These are phyloP conservation scores for Hypholoma fasciculare DNA, from an alignment of 768 basidiomycete genomes.

Conservation along the genomic window DNA sequence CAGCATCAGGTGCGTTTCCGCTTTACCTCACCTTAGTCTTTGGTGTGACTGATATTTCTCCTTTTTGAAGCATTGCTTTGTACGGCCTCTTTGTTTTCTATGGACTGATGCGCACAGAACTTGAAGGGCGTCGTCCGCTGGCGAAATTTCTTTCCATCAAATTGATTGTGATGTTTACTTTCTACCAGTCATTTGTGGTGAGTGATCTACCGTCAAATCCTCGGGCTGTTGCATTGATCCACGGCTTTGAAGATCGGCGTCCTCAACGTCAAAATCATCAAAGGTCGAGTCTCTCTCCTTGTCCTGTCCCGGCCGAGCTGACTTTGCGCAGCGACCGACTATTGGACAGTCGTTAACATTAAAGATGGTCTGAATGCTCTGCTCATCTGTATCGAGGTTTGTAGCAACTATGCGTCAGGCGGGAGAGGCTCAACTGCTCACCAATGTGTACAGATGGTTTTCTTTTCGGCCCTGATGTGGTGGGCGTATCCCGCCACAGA, in stretches of 20 bases:
- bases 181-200: slow-evolving; percentile 82
- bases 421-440: neutral
- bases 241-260: slow-evolving; percentile 49
- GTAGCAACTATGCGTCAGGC: slow-evolving; percentile 2
- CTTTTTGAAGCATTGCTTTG: slow-evolving; percentile 63
- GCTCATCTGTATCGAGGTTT: slow-evolving; percentile 80
- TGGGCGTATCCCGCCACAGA: slow-evolving; percentile 81
- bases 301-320: neutral
- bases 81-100: slow-evolving; percentile 88
- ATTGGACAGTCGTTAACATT: slow-evolving; percentile 57
- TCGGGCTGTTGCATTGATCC: neutral
- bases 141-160: slow-evolving; percentile 90
- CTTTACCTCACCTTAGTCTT: neutral
- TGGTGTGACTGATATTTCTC: neutral
- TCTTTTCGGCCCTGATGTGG: slow-evolving; percentile 76
- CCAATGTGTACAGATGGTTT: slow-evolving; percentile 63
- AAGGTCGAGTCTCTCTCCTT: slow-evolving; percentile 35
- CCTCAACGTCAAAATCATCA: slow-evolving; percentile 67
- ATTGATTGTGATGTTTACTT: slow-evolving; percentile 84
- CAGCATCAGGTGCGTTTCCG: slow-evolving; percentile 68
- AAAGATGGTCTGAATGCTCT: slow-evolving; percentile 76
- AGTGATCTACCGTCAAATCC: slow-evolving; percentile 22
- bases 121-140: slow-evolving; percentile 73
- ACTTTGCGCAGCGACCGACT: slow-evolving; percentile 54
- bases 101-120: slow-evolving; percentile 75